phyloP scores from a whole-genome alignment of 2,329 filamentous ascomycete genomes.

The Colletotrichum liriopes region DNA sequence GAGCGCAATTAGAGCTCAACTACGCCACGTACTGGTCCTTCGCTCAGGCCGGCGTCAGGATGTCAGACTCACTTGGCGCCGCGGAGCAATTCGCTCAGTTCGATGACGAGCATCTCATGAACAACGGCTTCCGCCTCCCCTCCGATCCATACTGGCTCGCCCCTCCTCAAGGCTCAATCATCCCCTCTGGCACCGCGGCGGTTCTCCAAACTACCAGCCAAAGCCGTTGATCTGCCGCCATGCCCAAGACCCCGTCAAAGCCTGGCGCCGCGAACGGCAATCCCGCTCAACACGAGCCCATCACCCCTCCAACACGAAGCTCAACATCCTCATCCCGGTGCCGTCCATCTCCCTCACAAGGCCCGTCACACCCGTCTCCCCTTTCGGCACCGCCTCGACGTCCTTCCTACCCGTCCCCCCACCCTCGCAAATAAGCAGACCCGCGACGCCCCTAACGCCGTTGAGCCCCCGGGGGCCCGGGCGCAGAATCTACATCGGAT shows the following conservation, averaged over 20 bases:
- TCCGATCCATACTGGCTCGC: slow-evolving; percentile 41
- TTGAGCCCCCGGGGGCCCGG: slow-evolving; percentile 28
- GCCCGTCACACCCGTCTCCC: slow-evolving; percentile 35
- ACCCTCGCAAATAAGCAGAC: slow-evolving; percentile 20
- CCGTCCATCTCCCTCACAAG: slow-evolving; percentile 38
- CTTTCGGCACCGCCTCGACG: slow-evolving; percentile 27
- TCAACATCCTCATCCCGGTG: slow-evolving; percentile 38
- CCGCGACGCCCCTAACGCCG: slow-evolving; percentile 37
- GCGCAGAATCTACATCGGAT: slow-evolving; percentile 38
- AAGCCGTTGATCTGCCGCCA: slow-evolving; percentile 41
- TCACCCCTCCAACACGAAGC: slow-evolving; percentile 15
- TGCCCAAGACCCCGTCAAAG: slow-evolving; percentile 37
- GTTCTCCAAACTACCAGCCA: slow-evolving; percentile 40
- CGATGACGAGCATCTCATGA: slow-evolving; percentile 42
- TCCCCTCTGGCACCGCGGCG: slow-evolving; percentile 40
- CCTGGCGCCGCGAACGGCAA: slow-evolving; percentile 32
- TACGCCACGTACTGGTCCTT: slow-evolving; percentile 41
- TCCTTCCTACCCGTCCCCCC: slow-evolving; percentile 29
- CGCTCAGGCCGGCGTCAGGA: slow-evolving; percentile 38
- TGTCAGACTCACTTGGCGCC: slow-evolving; percentile 41
- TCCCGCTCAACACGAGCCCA: background rate
- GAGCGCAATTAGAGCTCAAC: slow-evolving; percentile 42
- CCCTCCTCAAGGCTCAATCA: slow-evolving; percentile 39
- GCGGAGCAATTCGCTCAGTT: slow-evolving; percentile 40
- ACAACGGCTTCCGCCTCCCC: slow-evolving; percentile 40